Evolutionary conservation across 352 stramenopile species (phyloP).

Genomic region (Phytophthora capsici): DNA sequence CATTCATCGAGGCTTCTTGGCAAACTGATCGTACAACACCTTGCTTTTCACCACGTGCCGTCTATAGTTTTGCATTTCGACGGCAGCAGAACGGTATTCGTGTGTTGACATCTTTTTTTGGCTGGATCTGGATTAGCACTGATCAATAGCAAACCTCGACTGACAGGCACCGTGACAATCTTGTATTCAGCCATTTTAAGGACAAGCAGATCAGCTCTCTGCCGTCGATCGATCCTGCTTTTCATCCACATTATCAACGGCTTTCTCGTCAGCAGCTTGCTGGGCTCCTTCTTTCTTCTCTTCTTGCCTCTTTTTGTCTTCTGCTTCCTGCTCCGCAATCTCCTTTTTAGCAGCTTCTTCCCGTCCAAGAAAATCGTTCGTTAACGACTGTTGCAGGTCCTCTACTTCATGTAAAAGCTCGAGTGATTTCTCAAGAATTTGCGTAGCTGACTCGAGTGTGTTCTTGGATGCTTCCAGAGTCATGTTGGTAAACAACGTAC

Average conservation of each 20-base stretch:
- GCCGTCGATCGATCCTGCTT: constrained; percentile 24
- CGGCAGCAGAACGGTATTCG: neutral
- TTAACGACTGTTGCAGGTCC: constrained; percentile 36
- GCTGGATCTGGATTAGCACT: neutral
- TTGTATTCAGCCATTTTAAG: constrained; percentile 23
- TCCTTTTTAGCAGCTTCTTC: constrained; percentile 35
- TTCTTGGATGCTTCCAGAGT: constrained; percentile 59
- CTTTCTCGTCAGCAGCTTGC: neutral
- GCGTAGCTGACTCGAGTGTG: constrained; percentile 59
- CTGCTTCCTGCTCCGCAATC: constrained; percentile 29
- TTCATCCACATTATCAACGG: constrained; percentile 3
- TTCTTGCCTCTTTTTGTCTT: constrained; percentile 19
- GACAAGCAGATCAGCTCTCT: constrained; percentile 17
- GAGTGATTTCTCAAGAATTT: constrained; percentile 66
- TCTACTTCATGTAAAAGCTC: constrained; percentile 63
- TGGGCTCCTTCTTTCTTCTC: constrained; percentile 14
- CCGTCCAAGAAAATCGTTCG: constrained; percentile 28
- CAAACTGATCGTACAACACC: constrained; percentile 13
- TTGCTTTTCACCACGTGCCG: constrained; percentile 9
- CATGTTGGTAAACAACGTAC: constrained; percentile 53
- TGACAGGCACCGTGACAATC: constrained; percentile 6
- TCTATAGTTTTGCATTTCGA: constrained; percentile 15
- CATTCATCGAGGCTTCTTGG: constrained; percentile 27
- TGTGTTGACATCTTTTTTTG: constrained; percentile 23
- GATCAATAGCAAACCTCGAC: neutral